Base-by-base conservation (phyloP, 345 rosid genomes). In the Pelargonium nanum region DNA sequence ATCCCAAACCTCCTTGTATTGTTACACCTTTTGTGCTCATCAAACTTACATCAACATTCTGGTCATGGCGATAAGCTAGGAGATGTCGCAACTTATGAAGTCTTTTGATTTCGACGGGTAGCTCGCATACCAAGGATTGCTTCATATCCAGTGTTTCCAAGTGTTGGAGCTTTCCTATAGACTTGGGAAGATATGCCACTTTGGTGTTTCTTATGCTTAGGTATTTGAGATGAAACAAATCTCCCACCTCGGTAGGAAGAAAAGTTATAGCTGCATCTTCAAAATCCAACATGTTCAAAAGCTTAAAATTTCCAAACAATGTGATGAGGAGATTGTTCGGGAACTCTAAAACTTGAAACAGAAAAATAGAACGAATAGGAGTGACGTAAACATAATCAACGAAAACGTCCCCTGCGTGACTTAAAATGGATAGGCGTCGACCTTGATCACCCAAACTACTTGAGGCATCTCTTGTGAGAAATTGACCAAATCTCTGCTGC, bases 141-240 rank as follows among this genome's bases (percentile, higher is more conserved):
- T 19, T 48, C 44, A 65, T 24, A 48, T 65, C 60, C 22, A 65
- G 23, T 5, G 69, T 65, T 50, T 65, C 58, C 19, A 65, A 25
- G 57, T 59, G 58, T 48, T 17, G 8, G 17, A 65, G 26, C 26
- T 65, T 58, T 3, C 63, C 69, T 26, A 65, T 51, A 19, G 56
- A 26, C 51, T 51, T 65, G 5, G 69, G 69, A 19, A 65, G 50
- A 19, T 1, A 13, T 16, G 51, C 51, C 17, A 58, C 63, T 6
- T 22, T 58, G 1, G 69, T 63, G 17, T 22, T 24, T 24, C 51
- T 53, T 24, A 63, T 10, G 10, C 58, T 53, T 25, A 63, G 53
- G 25, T 55, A 65, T 3, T 45, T 58, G 62, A 65, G 57, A 34
- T 58, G 24, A 20, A 59, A 59, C 15, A 65, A 19, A 22, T 7